These are phyloP conservation scores for Alternaria infectoria DNA, from an alignment of 2,329 filamentous ascomycete genomes.

Conservation along the genomic window DNA sequence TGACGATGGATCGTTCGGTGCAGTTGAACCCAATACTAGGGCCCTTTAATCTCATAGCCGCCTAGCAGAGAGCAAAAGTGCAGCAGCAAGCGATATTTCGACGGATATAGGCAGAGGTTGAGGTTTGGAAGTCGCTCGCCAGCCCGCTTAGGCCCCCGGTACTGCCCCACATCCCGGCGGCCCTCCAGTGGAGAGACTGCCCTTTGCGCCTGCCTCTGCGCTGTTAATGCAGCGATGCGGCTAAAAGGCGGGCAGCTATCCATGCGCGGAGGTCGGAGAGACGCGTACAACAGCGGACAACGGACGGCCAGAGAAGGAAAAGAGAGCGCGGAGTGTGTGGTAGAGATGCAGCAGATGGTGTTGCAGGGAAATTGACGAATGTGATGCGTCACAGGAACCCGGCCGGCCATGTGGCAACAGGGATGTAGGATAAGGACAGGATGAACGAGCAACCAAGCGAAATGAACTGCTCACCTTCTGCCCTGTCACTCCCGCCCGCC, in stretches of 20 bases:
- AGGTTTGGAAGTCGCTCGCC: slow-evolving; percentile 34
- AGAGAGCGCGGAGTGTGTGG: slow-evolving; percentile 9
- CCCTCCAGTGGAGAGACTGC: slow-evolving; percentile 26
- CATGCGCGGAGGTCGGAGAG: slow-evolving; percentile 11
- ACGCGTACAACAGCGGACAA: slow-evolving; percentile 7
- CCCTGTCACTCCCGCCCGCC: slow-evolving; percentile 26
- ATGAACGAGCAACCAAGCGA: slow-evolving; percentile 35
- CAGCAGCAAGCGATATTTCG: slow-evolving; percentile 17
- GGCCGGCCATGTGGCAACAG: slow-evolving; percentile 42
- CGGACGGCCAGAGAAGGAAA: slow-evolving; percentile 1
- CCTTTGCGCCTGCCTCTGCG: slow-evolving; percentile 22
- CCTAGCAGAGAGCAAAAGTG: slow-evolving; percentile 19
- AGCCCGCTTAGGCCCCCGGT: slow-evolving; percentile 9
- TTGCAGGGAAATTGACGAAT: slow-evolving; percentile 39
- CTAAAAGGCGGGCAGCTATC: slow-evolving; percentile 22
- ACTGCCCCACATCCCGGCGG: slow-evolving; percentile 28
- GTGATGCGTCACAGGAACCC: slow-evolving; percentile 33
- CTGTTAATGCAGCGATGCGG: slow-evolving; percentile 32
- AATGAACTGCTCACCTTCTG: slow-evolving; percentile 42
- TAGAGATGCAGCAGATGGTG: slow-evolving; percentile 34
- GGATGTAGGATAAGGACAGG: slow-evolving; percentile 27
- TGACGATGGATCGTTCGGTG: slow-evolving; percentile 17
- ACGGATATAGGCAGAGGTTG: slow-evolving; percentile 36
- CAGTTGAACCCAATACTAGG: slow-evolving; percentile 19
- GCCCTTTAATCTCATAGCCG: slow-evolving; percentile 44